Conservation (phyloP, 495 filamentous ascomycete species). For the Penicillium diatomitis region DNA sequence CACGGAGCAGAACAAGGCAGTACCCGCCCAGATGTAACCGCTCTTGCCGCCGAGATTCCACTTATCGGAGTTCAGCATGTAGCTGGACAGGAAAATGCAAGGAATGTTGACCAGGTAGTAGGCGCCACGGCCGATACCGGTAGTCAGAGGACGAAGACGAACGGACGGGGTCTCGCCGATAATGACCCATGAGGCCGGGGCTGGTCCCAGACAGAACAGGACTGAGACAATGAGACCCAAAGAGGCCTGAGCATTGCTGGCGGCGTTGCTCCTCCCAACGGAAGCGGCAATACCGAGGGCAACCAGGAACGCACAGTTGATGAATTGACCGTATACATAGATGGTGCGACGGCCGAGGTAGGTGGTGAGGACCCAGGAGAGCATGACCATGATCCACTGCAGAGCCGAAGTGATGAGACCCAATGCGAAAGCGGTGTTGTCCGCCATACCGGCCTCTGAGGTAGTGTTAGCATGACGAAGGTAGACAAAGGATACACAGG, state of each 20-base stretch:
- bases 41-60: constrained; percentile 42
- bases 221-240: constrained; percentile 49
- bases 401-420: constrained; percentile 42
- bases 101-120: constrained; percentile 47
- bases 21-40: constrained; percentile 42
- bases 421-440: constrained; percentile 31
- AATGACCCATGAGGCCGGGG: constrained; percentile 47
- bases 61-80: constrained; percentile 39
- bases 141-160: constrained; percentile 48
- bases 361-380: constrained; percentile 42
- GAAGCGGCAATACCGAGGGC: constrained; percentile 42
- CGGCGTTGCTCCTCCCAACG: constrained; percentile 20
- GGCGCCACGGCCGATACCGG: constrained; percentile 43
- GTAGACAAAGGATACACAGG: constrained; percentile 2
- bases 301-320: constrained; percentile 27
- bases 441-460: constrained; percentile 24
- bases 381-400: constrained; percentile 43
- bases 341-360: constrained; percentile 38
- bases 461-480: constrained; percentile 16
- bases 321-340: constrained; percentile 33
- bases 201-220: constrained; percentile 42
- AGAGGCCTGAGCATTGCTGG: constrained; percentile 39
- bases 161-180: constrained; percentile 51
- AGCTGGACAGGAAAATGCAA: constrained; percentile 42
- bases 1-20: constrained; percentile 43